Base-by-base conservation (phyloP, 2,329 filamentous ascomycete genomes). In the Pyrenophora seminiperda region DNA sequence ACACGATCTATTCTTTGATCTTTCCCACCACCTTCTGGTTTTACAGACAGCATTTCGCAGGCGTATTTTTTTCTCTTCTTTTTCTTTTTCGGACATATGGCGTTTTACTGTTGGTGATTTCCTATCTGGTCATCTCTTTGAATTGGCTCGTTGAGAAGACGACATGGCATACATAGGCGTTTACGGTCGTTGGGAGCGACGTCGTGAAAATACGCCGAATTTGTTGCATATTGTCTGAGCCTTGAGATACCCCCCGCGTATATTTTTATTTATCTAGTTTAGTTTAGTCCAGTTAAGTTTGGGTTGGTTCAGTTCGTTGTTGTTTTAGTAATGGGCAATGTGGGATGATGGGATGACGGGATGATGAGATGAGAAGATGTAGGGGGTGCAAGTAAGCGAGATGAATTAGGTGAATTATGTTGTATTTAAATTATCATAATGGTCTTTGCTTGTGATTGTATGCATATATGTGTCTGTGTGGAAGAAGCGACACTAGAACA, bases 131-230 rank as follows among this genome's bases (percentile, higher is more conserved):
- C 31, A 50, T 51, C 50, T 57, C 53, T 45, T 50, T 48, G 33
- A 47, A 44, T 10, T 40, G 51, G 47, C 53, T 59, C 58, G 53
- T 27, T 59, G 58, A 58, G 58, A 53, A 59, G 50, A 56, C 50
- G 52, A 49, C 47, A 58, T 50, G 55, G 47, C 50, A 38, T 43
- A 41, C 47, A 50, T 29, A 39, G 56, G 58, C 53, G 51, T 59
- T 61, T 52, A 53, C 56, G 53, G 54, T 61, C 58, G 58, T 56
- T 61, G 58, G 56, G 58, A 61, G 58, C 58, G 56, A 61, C 56
- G 49, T 55, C 45, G 46, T 43, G 37, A 15, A 58, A 27, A 11
- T 7, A 53, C 49, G 56, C 45, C 56, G 41, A 52, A 50, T 51
- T 50, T 52, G n/a, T 49, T 58, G 22, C 33, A 50, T 50, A 47